Evolutionary conservation across 2,329 filamentous ascomycete genomes (phyloP), one percentile per base, ranked within the genome.

Genomic region (Eutypa lata): DNA sequence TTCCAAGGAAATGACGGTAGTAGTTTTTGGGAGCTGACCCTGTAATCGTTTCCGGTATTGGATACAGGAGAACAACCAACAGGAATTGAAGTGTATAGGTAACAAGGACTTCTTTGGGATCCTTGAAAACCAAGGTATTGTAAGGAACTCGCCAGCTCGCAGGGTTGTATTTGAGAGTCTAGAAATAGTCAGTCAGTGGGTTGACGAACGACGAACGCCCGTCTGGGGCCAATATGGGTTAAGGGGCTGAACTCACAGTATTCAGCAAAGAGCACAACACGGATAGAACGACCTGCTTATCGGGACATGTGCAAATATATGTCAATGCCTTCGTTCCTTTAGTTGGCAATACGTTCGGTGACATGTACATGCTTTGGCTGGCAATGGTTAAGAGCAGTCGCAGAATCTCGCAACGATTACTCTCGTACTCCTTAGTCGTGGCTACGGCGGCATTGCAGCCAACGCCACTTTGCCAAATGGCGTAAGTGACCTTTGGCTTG

Each of bases 391-490:
- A 78, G 40, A 99, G 80, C 53, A 99, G 76, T 21, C 93, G 84
- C 63, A 97, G 72, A 28, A 97, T 88, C 72, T 99, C 94, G 59
- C 89, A 91, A 54, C 94, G 84, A 71, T 97, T 97, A 73, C 82
- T 95, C 74, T 99, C 94, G 53, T 90, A 88, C 64, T 97, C 92
- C 69, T 91, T 96, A 49, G 87, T 97, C 3, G 91, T 93, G 10
- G 87, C 87, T 61, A 95, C 86, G 5, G 91, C 84, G 16, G 89
- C 90, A 70, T 96, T 96, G 76, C 93, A 97, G 14, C 94, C 94
- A 28, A 99, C 93, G 47, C 94, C 94, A 66, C 90, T 97, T 74
- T 97, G 91, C 94, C 94, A 99, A 68, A 99, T 97, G 50, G 91
- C 88, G 72, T 94, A 96, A 7, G 88, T 89, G 52, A 97, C 89